Conservation (phyloP, 1,284 basidiomycete species). For the Gomphus sp. region DNA sequence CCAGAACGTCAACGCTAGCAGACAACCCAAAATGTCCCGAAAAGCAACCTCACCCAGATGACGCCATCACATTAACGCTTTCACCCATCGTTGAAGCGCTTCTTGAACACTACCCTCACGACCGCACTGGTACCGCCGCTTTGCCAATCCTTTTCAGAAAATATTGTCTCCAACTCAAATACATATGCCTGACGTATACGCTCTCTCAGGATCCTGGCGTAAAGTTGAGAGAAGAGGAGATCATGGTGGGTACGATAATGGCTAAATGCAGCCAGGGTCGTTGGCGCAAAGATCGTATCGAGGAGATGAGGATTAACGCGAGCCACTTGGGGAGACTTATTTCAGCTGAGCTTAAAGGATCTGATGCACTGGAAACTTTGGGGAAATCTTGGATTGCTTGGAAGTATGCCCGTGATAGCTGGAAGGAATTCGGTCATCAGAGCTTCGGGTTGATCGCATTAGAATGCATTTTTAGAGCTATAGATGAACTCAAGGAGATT, state of each 20-base stretch:
- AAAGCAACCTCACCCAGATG: background rate
- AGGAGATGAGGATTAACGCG: conserved; percentile 54
- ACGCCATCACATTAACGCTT: conserved; percentile 6
- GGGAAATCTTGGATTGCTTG: conserved; percentile 46
- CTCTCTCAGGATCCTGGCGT: conserved; percentile 47
- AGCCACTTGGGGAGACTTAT: conserved; percentile 14
- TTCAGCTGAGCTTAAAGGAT: conserved; percentile 9
- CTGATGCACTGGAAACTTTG: background rate
- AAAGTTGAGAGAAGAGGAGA: conserved; percentile 58
- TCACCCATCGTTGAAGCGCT: conserved; percentile 3
- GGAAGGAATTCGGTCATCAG: conserved; percentile 43
- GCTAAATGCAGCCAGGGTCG: conserved; percentile 35
- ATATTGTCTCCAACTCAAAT: conserved; percentile 56
- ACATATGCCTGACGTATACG: conserved; percentile 62
- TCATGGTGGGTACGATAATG: conserved; percentile 64
- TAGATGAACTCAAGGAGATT: conserved; percentile 26
- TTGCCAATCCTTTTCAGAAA: conserved; percentile 34
- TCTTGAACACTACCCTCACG: background rate
- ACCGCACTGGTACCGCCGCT: conserved; percentile 14
- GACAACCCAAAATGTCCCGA: background rate
- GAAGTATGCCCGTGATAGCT: conserved; percentile 38
- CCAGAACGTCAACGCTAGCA: background rate
- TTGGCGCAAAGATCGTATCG: conserved; percentile 49
- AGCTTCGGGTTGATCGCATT: conserved; percentile 64
- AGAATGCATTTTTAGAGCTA: conserved; percentile 45